Evolutionary conservation across 305 asterid genomes (phyloP), one percentile per base, ranked within the genome.

Genomic region (Nicotiana rustica): DNA sequence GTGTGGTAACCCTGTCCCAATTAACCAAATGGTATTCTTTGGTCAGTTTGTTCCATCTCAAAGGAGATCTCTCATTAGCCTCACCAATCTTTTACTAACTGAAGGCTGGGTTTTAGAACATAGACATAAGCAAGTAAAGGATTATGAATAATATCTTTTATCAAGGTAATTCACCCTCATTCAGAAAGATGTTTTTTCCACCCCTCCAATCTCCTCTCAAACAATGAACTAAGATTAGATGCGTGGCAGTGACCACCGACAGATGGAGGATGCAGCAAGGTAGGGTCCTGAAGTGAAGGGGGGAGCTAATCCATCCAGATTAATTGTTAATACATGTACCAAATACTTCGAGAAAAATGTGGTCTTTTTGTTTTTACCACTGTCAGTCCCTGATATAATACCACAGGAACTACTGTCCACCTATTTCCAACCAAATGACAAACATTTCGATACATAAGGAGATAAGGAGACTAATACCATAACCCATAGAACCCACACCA

Each of bases 401-500:
- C 29, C 62, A 73, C 62, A 0, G 0, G 25, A 73, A n/a, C 41
- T 49, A 73, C 0, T 73, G 41, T 3, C 38, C 3, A 21, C 21
- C 44, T 47, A 25, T 49, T 49, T 49, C 79, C 64, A 21, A 73
- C 14, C 8, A 73, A 49, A 47, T 21, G 31, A 49, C 79, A 47
- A 21, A 21, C 21, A 49, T 14, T 49, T 25, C 3, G 79, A 73
- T 14, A 25, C 41, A 73, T 3, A 25, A 25, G 0, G 44, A 6
- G 79, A 73, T 49, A 49, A 21, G 1, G 21, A 49, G 41, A 47
- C 41, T 73, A 49, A 49, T 14, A 73, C 36, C 61, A 1, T 13
- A 73, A 21, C 49, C 62, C 62, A 49, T 49, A 47, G 29, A 73
- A 21, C 64, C 29, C 79, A 73, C 8, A 14, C 78, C 64, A 73